Evolutionary conservation across 805 yeast species (phyloP).

Genomic region (Candida silvatica): DNA sequence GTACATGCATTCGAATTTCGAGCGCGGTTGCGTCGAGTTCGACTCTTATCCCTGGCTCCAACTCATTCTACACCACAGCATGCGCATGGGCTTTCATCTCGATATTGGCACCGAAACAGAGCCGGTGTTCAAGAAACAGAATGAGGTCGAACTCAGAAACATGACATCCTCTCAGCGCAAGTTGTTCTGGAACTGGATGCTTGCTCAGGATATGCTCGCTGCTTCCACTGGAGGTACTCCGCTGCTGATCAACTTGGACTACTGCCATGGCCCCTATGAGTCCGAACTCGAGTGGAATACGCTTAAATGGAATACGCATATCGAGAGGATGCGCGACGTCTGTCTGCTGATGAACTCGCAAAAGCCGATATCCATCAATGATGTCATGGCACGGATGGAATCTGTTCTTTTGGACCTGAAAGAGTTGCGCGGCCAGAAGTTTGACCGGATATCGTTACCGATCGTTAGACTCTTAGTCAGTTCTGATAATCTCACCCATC

Average conservation of each 20-base stretch:
- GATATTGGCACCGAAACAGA: not conserved
- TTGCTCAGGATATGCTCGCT: conserved; percentile 7
- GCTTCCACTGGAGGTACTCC: conserved; percentile 5
- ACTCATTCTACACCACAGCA: conserved; percentile 1
- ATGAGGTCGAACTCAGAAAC: not conserved
- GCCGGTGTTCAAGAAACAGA: not conserved
- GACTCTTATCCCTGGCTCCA: conserved; percentile 6
- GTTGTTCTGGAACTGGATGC: conserved; percentile 12
- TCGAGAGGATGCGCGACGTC: too few species aligned
- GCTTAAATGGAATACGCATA: too few species aligned
- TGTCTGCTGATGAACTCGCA: too few species aligned
- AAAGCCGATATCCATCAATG: too few species aligned
- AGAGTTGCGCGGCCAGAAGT: too few species aligned
- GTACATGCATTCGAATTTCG: not conserved
- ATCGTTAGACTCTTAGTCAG: too few species aligned
- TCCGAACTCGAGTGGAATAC: too few species aligned
- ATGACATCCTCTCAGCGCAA: conserved; percentile 1
- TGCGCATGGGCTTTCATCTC: conserved; percentile 6
- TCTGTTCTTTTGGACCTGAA: too few species aligned
- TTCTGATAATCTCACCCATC: too few species aligned
- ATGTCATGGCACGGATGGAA: too few species aligned
- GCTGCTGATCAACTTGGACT: conserved; percentile 9
- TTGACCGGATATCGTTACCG: too few species aligned
- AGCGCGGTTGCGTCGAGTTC: not conserved
- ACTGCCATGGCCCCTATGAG: conserved; percentile 4